Base-by-base conservation (phyloP, 495 filamentous ascomycete species). In the Glarea lozoyensis region DNA sequence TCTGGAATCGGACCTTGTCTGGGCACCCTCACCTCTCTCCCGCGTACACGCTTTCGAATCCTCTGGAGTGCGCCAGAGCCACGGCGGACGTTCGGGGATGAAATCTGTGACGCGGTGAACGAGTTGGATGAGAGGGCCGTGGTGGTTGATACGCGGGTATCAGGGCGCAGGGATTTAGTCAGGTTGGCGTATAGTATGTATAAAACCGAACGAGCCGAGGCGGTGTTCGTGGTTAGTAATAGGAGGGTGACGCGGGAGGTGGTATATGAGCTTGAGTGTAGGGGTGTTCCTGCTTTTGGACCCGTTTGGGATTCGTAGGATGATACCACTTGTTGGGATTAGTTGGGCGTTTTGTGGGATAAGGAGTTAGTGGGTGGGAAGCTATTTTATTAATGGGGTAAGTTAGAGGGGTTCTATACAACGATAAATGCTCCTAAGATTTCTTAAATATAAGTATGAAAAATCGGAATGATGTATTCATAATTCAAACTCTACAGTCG, bases 241-340 rank as follows among this genome's bases (percentile, higher is more conserved):
- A 76, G 75, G 34, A 62, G 58, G 37, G 57, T 84, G 52, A 88
- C 84, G 32, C 68, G 63, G 45, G 67, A 69, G 43, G 62, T 83
- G 21, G 77, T 86, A n/a, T 83, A 77, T 64, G 74, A 68, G 30
- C 59, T 87, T 44, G 82, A 88, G 59, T 67, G 64, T 25, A 66
- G 75, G 46, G 81, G 82, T 4, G 62, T 85, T 35, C 74, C 80
- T 25, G 82, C 82, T 11, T 88, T 76, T 67, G 84, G 82, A 22
- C 78, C 84, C 4, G 82, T 88, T 54, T 87, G 82, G 59, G 84
- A 88, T 63, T 86, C 81, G 36, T 89, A 24, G 49, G 25, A n/a
- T 29, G 25, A 32, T 13, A 32, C n/a, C 31, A 21, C 16, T n/a
- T n/a, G n/a, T n/a, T n/a, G n/a, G n/a, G n/a, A n/a, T n/a, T n/a